Evolutionary conservation across 2,329 filamentous ascomycete species (phyloP).

Genomic region (Annulohypoxylon truncatum): DNA sequence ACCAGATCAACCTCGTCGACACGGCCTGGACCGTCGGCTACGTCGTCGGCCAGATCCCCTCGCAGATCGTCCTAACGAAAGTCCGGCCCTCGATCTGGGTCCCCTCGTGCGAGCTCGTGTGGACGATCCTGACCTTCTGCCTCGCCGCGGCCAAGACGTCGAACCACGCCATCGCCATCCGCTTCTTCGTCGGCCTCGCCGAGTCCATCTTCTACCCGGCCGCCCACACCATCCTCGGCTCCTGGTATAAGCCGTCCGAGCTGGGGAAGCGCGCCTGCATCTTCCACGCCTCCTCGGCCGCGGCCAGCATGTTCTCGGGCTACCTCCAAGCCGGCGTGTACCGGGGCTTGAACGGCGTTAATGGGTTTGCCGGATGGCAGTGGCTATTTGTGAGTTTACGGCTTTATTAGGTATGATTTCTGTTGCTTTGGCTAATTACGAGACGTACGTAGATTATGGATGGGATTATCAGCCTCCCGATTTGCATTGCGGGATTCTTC

Average conservation of each 20-base stretch:
- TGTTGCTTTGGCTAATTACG: constrained; percentile 3
- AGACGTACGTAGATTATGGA: constrained; percentile 59
- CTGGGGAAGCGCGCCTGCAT: constrained; percentile 64
- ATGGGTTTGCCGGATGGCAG: constrained; percentile 63
- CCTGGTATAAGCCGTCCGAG: constrained; percentile 57
- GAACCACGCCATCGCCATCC: constrained; percentile 55
- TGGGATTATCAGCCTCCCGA: constrained; percentile 66
- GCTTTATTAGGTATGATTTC: too few species aligned
- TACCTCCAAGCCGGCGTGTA: constrained; percentile 67
- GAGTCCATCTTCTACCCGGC: constrained; percentile 56
- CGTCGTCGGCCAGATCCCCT: constrained; percentile 54
- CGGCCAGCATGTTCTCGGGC: constrained; percentile 68
- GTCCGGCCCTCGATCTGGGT: constrained; percentile 58
- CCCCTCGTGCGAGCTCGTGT: constrained; percentile 54
- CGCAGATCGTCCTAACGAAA: constrained; percentile 54
- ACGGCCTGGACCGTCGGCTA: constrained; percentile 55
- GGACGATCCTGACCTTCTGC: constrained; percentile 52
- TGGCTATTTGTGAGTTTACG: constrained; percentile 59
- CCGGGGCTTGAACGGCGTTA: constrained; percentile 60
- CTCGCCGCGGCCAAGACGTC: constrained; percentile 49
- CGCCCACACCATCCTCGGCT: constrained; percentile 58
- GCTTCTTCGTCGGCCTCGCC: constrained; percentile 58
- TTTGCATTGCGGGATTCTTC: constrained; percentile 65
- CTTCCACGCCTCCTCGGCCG: constrained; percentile 61
- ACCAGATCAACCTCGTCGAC: constrained; percentile 53